These are phyloP conservation scores for Chlorella variabilis DNA, from an alignment of 163 green algal genomes.

Conservation along the genomic window DNA sequence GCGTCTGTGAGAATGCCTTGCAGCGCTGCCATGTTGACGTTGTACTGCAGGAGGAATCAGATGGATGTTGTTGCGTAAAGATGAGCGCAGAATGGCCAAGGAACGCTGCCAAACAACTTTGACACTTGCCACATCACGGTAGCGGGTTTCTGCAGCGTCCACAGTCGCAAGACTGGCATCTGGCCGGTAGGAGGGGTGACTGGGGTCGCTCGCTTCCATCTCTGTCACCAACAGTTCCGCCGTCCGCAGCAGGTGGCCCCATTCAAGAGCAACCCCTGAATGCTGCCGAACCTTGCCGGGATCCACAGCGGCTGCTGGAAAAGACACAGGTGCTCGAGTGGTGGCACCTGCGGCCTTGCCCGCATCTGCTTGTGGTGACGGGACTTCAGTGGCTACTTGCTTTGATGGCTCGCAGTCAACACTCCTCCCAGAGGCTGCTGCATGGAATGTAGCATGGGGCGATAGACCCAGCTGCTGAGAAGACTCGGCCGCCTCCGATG, in stretches of 20 bases:
- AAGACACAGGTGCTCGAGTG: too few species aligned
- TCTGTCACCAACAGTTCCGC: background rate
- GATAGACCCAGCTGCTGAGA: slow-evolving; percentile 28
- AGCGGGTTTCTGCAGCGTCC: background rate
- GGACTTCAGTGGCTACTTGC: too few species aligned
- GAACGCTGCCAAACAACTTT: too few species aligned
- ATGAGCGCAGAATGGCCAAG: too few species aligned
- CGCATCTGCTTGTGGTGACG: too few species aligned
- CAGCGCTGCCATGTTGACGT: background rate
- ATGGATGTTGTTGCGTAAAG: too few species aligned
- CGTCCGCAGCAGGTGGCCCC: background rate
- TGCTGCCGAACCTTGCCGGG: background rate
- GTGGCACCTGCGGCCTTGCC: too few species aligned
- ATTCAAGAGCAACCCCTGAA: background rate
- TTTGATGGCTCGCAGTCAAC: too few species aligned
- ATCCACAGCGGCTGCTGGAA: background rate
- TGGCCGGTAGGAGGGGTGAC: background rate
- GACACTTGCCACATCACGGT: background rate
- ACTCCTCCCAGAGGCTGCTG: too few species aligned
- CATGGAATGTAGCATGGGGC: background rate
- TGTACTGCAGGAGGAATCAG: background rate
- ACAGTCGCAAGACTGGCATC: background rate
- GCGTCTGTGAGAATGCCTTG: background rate
- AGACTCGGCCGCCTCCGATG: background rate
- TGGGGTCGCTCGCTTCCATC: background rate